phyloP scores from a whole-genome alignment of 352 stramenopile genomes.

The Pythium folliculosum region DNA sequence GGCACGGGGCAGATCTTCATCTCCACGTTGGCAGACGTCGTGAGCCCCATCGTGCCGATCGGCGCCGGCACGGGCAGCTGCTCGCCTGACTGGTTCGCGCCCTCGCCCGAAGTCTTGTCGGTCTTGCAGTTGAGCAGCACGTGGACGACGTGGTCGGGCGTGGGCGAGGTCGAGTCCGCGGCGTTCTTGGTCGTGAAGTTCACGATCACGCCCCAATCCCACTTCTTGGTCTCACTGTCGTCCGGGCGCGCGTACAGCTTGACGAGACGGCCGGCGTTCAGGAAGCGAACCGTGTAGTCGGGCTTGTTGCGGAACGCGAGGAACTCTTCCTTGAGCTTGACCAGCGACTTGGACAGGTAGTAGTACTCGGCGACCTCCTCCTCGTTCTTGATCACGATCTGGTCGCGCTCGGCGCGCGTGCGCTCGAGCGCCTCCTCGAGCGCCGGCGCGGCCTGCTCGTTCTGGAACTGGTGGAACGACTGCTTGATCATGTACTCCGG shows the following conservation, averaged over 20 bases:
- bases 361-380: constrained; percentile 89
- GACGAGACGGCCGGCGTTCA: constrained; percentile 93
- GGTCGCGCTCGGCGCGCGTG: constrained; percentile 79
- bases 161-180: constrained; percentile 60
- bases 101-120: constrained; percentile 35
- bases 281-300: constrained; percentile 92
- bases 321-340: constrained; percentile 92
- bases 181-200: constrained; percentile 86
- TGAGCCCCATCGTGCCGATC: constrained; percentile 58
- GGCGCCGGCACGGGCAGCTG: constrained; percentile 54
- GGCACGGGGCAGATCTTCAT: constrained; percentile 89
- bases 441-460: constrained; percentile 75
- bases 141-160: constrained; percentile 72
- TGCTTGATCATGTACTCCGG: constrained; percentile 98
- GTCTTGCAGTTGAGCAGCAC: constrained; percentile 76
- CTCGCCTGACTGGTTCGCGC: constrained; percentile 32
- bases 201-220: constrained; percentile 86
- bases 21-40: constrained; percentile 48
- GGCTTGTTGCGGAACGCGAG: constrained; percentile 91
- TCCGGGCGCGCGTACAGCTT: constrained; percentile 73
- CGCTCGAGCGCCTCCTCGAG: constrained; percentile 81
- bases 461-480: constrained; percentile 97
- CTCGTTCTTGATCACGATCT: constrained; percentile 91
- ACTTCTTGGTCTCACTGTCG: constrained; percentile 53
- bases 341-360: constrained; percentile 91